Conservation (phyloP, 768 basidiomycete species). For the Tulasnella sp. region DNA sequence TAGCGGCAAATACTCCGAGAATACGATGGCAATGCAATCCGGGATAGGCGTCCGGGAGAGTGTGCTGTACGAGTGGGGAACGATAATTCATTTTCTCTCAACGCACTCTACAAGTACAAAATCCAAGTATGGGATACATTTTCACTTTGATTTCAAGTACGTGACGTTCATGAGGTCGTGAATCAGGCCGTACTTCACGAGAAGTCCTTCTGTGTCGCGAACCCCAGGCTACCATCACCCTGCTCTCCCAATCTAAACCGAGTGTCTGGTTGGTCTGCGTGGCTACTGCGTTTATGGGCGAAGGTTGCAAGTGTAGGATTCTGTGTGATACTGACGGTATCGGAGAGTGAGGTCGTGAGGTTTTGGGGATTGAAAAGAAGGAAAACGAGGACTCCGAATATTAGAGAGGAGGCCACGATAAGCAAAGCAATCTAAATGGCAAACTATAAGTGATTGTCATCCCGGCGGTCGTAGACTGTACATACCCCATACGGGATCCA, state of each 20-base stretch:
- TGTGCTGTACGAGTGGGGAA: no score
- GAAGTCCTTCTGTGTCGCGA: neutral
- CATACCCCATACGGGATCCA: neutral
- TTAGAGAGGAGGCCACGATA: neutral
- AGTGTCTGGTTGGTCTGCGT: neutral
- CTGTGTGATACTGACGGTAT: neutral
- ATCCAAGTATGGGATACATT: neutral
- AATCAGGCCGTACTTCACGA: neutral
- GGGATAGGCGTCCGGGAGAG: no score
- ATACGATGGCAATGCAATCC: no score
- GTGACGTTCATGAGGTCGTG: neutral
- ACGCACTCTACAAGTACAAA: neutral
- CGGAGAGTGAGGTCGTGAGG: constrained; percentile 37
- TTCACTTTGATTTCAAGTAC: neutral
- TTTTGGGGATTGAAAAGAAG: neutral
- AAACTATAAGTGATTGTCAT: neutral
- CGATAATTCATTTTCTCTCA: neutral
- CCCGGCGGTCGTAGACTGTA: neutral
- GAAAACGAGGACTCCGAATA: neutral
- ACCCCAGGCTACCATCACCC: neutral
- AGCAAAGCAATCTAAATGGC: neutral
- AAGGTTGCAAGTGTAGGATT: neutral
- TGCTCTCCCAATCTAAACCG: neutral
- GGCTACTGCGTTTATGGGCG: neutral
- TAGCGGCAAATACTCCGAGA: no score